Evolutionary conservation across 2,329 filamentous ascomycete genomes (phyloP), one percentile per base, ranked within the genome.

Genomic region (Cercospora berteroae): DNA sequence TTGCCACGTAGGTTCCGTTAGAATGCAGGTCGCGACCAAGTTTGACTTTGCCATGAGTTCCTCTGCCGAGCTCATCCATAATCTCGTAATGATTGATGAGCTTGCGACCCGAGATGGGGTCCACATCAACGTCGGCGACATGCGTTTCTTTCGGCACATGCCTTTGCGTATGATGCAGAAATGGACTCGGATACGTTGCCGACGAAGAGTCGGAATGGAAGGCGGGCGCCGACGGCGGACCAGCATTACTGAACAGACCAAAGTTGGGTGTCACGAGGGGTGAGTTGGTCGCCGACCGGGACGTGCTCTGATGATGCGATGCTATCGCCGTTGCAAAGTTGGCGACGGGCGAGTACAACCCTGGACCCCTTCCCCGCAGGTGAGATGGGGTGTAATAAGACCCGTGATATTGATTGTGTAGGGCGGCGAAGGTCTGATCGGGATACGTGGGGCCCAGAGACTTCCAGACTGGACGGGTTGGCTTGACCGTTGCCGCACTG

Each of bases 61-160:
- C 95, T 67, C 95, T 90, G 64, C 95, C 95, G 63, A 99, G 92
- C 80, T 99, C 95, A 79, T 96, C 92, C 71, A 98, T 90, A 74
- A 99, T 92, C 80, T 97, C 93, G 81, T 99, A 99, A 77, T 97
- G 91, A 76, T 99, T 99, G 83, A 99, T 96, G 63, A 94, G 86
- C 81, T 99, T 99, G 70, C 95, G 92, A 67, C 95, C 95, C 5
- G 94, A 96, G 70, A 93, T 86, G 63, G 87, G 87, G 79, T 98
- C 93, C 70, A 94, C 89, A 76, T 98, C 94, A 73, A 97, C 92
- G 75, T 94, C 89, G 63, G 92, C 94, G 70, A 94, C 93, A 80
- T 97, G 92, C 9, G 94, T 97, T 63, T 84, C 83, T 73, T 83
- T 84, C 33, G 83, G 83, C n/a, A 79, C 78, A 71, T 83, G 81